Conservation (phyloP, 2,329 filamentous ascomycete genomes). For the Fusarium chuoi region DNA sequence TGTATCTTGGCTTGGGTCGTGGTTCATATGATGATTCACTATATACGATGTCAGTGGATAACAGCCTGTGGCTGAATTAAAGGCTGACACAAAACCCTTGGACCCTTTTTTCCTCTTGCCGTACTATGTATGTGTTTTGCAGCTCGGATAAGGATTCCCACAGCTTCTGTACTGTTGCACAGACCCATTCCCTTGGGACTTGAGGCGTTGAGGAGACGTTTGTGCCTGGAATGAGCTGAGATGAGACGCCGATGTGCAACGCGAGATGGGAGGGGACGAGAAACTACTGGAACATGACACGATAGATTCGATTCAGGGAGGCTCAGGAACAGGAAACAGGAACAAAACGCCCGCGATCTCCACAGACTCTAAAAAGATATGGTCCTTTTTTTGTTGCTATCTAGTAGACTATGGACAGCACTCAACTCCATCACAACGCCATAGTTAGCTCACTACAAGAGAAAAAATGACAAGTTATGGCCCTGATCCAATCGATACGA, state of each 20-base stretch:
- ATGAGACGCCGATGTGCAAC: constrained; percentile 24
- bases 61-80: constrained; percentile 13
- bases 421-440: neutral
- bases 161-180: neutral
- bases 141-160: constrained; percentile 1
- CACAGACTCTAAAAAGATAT: neutral
- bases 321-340: neutral
- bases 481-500: too few species aligned
- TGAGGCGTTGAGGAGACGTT: neutral
- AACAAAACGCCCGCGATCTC: neutral
- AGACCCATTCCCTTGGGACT: constrained; percentile 1
- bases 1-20: neutral
- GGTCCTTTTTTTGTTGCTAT: neutral
- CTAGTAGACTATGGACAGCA: neutral
- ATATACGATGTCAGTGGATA: neutral
- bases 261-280: neutral
- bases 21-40: neutral
- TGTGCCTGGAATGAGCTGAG: constrained; percentile 23
- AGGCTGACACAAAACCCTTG: constrained; percentile 26
- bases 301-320: constrained; percentile 3
- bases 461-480: constrained; percentile 1
- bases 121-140: constrained; percentile 3
- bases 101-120: constrained; percentile 4
- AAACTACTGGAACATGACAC: constrained; percentile 21
- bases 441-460: neutral